Percentiles rank a stretch among this genome's conserved stretches.
phyloP scores from a whole-genome alignment of 2,329 filamentous ascomycete species.

The Zymoseptoria ardabiliae region DNA sequence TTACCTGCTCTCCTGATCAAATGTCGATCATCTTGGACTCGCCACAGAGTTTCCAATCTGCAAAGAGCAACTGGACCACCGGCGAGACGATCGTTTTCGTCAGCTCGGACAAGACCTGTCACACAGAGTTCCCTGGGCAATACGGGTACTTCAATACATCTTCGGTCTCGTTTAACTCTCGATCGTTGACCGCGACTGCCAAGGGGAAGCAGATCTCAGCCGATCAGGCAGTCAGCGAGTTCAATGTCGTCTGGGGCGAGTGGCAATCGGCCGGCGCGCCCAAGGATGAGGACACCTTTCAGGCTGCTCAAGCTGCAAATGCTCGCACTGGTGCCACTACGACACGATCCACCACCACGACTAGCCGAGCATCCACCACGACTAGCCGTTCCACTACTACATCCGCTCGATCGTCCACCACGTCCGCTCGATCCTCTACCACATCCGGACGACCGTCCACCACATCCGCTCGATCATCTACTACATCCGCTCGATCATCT shows the following conservation, averaged over 20 bases:
- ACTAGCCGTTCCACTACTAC: too few relatives aligned
- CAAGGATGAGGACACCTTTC: too few relatives aligned
- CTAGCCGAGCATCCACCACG: too few relatives aligned
- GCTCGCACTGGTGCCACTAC: too few relatives aligned
- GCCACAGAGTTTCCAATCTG: neutral
- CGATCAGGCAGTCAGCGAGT: neutral
- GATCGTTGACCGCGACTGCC: neutral
- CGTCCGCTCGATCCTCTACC: too few relatives aligned
- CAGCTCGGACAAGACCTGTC: neutral
- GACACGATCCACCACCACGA: too few relatives aligned
- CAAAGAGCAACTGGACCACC: neutral
- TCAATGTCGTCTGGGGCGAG: neutral
- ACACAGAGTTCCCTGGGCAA: neutral
- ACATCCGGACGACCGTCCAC: too few relatives aligned
- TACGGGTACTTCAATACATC: neutral
- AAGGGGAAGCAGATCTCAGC: neutral
- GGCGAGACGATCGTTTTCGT: neutral
- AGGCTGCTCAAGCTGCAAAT: too few relatives aligned
- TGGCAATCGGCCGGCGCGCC: neutral
- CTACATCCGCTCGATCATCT: too few relatives aligned
- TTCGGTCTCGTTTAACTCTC: neutral
- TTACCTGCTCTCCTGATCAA: neutral
- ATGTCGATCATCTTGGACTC: neutral
- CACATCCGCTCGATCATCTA: too few relatives aligned
- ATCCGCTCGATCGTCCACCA: too few relatives aligned